Conservation (phyloP, 352 stramenopile genomes). For the Plasmopara viticola region DNA sequence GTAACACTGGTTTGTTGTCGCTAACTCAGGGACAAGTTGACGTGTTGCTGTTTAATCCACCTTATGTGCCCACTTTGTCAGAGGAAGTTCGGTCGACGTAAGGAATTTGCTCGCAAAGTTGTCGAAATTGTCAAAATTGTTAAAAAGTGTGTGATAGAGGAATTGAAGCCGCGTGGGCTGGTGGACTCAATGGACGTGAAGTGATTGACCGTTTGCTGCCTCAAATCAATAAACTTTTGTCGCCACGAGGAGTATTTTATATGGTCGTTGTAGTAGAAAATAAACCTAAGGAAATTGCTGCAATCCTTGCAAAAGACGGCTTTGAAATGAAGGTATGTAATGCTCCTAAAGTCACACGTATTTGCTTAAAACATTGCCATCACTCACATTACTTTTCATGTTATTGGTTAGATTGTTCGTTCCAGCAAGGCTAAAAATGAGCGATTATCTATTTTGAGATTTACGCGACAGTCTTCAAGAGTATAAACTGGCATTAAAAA, state of each 20-base stretch:
- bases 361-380: too few relatives aligned
- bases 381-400: slow-evolving; percentile 16
- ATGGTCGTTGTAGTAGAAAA: slow-evolving; percentile 98
- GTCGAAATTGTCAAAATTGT: neutral
- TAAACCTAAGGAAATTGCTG: slow-evolving; percentile 89
- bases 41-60: slow-evolving; percentile 97
- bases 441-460: too few relatives aligned
- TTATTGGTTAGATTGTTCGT: slow-evolving; percentile 40
- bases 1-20: too few relatives aligned
- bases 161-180: slow-evolving; percentile 96
- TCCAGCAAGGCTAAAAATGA: slow-evolving; percentile 10
- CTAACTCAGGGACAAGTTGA: slow-evolving; percentile 67
- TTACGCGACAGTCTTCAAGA: too few relatives aligned
- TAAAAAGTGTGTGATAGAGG: slow-evolving; percentile 35
- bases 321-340: slow-evolving; percentile 57
- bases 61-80: slow-evolving; percentile 96
- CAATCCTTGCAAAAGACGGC: slow-evolving; percentile 55
- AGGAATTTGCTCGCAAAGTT: slow-evolving; percentile 3
- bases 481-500: too few relatives aligned
- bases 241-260: slow-evolving; percentile 89
- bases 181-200: slow-evolving; percentile 88
- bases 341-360: neutral
- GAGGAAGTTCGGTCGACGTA: slow-evolving; percentile 91
- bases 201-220: slow-evolving; percentile 95
- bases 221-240: slow-evolving; percentile 83